Conservation (phyloP, 2,329 filamentous ascomycete species). For the Colletotrichum sp. region DNA sequence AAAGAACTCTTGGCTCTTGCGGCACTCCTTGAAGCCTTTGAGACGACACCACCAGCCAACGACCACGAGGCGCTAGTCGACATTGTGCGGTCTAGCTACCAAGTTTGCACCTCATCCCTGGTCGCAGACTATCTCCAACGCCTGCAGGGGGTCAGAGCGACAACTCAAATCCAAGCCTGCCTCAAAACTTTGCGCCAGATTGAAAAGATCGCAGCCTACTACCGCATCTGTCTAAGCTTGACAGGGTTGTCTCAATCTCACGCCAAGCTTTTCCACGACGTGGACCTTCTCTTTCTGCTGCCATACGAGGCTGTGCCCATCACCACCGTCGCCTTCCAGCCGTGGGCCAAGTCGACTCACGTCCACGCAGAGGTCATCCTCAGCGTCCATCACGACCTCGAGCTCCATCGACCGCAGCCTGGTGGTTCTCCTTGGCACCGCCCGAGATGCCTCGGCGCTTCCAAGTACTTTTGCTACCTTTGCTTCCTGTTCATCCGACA, state of each 20-base stretch:
- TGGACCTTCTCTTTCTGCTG: slow-evolving; percentile 12
- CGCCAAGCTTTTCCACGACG: neutral
- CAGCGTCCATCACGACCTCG: slow-evolving; percentile 17
- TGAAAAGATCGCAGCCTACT: slow-evolving; percentile 22
- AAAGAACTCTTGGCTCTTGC: neutral
- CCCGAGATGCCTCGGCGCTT: slow-evolving; percentile 20
- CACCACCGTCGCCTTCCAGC: slow-evolving; percentile 15
- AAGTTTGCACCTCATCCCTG: neutral
- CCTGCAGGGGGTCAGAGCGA: slow-evolving; percentile 7
- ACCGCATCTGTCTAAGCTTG: slow-evolving; percentile 13
- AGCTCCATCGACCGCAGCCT: neutral
- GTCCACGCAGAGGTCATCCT: slow-evolving; percentile 22
- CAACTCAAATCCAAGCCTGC: slow-evolving; percentile 20
- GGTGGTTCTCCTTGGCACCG: neutral
- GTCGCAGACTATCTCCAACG: slow-evolving; percentile 12
- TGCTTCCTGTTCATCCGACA: slow-evolving; percentile 22
- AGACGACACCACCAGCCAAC: neutral
- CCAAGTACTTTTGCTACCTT: slow-evolving; percentile 23
- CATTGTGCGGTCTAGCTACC: slow-evolving; percentile 12
- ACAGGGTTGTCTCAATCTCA: neutral
- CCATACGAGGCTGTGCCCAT: slow-evolving; percentile 18
- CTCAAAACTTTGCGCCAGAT: slow-evolving; percentile 21
- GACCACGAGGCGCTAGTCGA: slow-evolving; percentile 2
- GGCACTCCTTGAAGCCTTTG: slow-evolving; percentile 9
- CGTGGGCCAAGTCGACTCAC: slow-evolving; percentile 21